These are phyloP conservation scores for Tylopilus balloui DNA, from an alignment of 768 basidiomycete genomes.

Conservation along the genomic window DNA sequence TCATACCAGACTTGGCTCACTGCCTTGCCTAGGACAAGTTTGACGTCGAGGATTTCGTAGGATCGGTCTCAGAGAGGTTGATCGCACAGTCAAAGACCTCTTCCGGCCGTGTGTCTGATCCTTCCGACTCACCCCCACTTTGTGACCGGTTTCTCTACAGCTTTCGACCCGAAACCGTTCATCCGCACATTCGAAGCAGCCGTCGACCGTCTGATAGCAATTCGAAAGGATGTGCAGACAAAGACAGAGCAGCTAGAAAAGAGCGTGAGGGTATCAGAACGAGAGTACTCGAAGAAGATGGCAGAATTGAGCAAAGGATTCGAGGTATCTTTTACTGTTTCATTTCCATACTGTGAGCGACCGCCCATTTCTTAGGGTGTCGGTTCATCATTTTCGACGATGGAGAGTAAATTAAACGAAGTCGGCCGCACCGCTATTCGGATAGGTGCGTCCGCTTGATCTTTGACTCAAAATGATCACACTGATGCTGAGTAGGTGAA, in stretches of 20 bases:
- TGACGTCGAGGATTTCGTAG: constrained; percentile 87
- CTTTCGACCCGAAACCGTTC: constrained; percentile 94
- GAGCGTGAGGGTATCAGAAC: constrained; percentile 79
- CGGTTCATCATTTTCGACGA: constrained; percentile 78
- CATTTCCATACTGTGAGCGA: background rate
- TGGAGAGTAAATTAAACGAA: constrained; percentile 89
- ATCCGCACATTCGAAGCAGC: constrained; percentile 88
- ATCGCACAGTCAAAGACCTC: constrained; percentile 81
- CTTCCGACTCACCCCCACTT: background rate
- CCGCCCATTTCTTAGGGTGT: constrained; percentile 55
- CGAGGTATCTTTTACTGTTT: constrained; percentile 54
- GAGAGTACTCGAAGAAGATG: constrained; percentile 94
- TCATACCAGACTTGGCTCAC: constrained; percentile 7
- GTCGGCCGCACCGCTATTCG: constrained; percentile 92
- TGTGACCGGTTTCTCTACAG: constrained; percentile 37
- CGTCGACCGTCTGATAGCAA: constrained; percentile 80
- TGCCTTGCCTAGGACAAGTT: constrained; percentile 65
- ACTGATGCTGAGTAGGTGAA: constrained; percentile 56
- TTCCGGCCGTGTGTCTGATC: constrained; percentile 66
- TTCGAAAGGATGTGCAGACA: constrained; percentile 85
- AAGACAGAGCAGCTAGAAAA: constrained; percentile 92
- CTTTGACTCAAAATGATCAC: background rate
- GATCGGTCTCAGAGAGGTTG: constrained; percentile 79
- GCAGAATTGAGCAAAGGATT: constrained; percentile 90
- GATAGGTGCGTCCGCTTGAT: constrained; percentile 54